A percentile compares a stretch with the other conserved stretches of the same genome.
These are phyloP conservation scores for Leccinum pallidistipes DNA, from an alignment of 1,284 basidiomycete species.

Conservation along the genomic window DNA sequence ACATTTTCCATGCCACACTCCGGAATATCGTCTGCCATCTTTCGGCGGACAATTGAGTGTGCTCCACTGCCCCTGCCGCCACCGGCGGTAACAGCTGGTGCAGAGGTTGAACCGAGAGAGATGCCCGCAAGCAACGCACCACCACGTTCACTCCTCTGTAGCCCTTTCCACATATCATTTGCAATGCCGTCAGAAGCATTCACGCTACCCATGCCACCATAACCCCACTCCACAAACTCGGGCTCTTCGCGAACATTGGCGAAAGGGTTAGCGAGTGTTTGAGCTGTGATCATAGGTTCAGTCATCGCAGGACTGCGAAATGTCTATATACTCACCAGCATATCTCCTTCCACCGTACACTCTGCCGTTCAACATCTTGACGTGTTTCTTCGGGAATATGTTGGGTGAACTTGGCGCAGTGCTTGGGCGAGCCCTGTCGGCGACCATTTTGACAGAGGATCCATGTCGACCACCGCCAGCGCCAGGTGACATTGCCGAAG, in stretches of 20 bases:
- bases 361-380: slow-evolving; percentile 73
- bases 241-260: slow-evolving; percentile 57
- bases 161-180: slow-evolving; percentile 33
- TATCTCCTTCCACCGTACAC: slow-evolving; percentile 62
- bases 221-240: slow-evolving; percentile 84
- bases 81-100: background rate
- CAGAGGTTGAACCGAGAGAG: slow-evolving; percentile 1
- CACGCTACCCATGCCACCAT: slow-evolving; percentile 80
- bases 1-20: slow-evolving; percentile 30
- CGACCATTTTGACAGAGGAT: slow-evolving; percentile 8
- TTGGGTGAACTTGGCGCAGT: slow-evolving; percentile 12
- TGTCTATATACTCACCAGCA: slow-evolving; percentile 27
- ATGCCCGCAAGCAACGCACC: slow-evolving; percentile 24
- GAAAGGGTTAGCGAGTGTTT: slow-evolving; percentile 46
- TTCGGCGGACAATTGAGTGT: slow-evolving; percentile 13
- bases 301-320: background rate
- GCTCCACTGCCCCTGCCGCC: slow-evolving; percentile 14
- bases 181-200: slow-evolving; percentile 33
- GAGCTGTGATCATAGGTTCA: slow-evolving; percentile 6
- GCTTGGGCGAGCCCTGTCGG: slow-evolving; percentile 15
- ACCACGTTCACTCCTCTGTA: slow-evolving; percentile 31
- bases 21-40: slow-evolving; percentile 19
- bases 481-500: slow-evolving; percentile 25
- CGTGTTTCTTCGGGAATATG: slow-evolving; percentile 32
- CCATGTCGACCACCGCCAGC: slow-evolving; percentile 34